Percentiles rank a stretch among this genome's conserved stretches.
phyloP scores from a whole-genome alignment of 2,329 filamentous ascomycete species.

The Boeremia exigua region DNA sequence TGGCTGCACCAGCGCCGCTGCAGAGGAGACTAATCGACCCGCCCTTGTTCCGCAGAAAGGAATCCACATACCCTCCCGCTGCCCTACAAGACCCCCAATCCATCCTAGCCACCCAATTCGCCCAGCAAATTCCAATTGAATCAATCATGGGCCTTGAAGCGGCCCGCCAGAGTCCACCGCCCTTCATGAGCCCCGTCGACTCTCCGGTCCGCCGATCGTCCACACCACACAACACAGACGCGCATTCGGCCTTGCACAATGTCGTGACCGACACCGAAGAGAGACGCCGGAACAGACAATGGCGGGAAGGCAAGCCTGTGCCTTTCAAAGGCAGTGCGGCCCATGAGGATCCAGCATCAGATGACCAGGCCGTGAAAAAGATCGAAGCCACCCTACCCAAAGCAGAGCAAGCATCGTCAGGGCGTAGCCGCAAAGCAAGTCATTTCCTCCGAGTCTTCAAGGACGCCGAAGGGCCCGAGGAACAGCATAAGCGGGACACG shows the following conservation, averaged over 20 bases:
- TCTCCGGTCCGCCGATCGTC: conserved; percentile 43
- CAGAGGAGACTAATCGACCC: conserved; percentile 43
- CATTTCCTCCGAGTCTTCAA: conserved; percentile 71
- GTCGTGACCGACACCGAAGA: conserved; percentile 47
- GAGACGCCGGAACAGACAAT: conserved; percentile 55
- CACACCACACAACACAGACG: conserved; percentile 34
- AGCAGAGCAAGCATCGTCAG: conserved; percentile 60
- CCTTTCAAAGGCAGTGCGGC: conserved; percentile 46
- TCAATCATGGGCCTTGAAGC: conserved; percentile 30
- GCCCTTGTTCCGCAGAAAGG: conserved; percentile 40
- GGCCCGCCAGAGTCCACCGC: conserved; percentile 40
- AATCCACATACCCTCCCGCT: conserved; percentile 30
- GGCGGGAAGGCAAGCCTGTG: conserved; percentile 57
- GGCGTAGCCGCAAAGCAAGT: conserved; percentile 69
- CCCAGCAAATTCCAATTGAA: conserved; percentile 27
- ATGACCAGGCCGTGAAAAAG: conserved; percentile 63
- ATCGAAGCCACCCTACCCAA: conserved; percentile 69
- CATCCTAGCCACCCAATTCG: conserved; percentile 43
- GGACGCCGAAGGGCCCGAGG: conserved; percentile 63
- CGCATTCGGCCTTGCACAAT: conserved; percentile 34
- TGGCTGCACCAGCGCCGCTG: conserved; percentile 39
- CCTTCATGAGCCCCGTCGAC: conserved; percentile 48
- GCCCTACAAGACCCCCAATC: conserved; percentile 39
- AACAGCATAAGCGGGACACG: conserved; percentile 58
- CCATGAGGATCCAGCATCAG: conserved; percentile 51